A percentile compares a stretch with the other conserved stretches of the same genome.
Evolutionary conservation across 306 rosid species (phyloP).

Genomic region (Dicorynia guianensis): DNA sequence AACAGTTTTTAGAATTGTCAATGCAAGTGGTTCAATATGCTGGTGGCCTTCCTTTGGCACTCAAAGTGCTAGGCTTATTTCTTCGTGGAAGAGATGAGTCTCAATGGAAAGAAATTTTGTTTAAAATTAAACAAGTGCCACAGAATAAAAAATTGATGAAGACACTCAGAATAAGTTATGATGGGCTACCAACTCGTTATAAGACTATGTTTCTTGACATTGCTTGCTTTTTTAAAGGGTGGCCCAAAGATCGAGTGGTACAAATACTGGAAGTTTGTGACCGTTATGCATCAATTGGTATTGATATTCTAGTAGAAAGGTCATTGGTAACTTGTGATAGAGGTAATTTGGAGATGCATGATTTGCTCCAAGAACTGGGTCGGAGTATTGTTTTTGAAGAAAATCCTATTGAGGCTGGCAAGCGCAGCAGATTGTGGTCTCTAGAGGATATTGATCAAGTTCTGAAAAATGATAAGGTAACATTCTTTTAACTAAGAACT

Average conservation of each 20-base stretch:
- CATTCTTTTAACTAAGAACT: background rate
- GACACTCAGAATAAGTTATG: background rate
- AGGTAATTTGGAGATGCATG: slow-evolving; percentile 36
- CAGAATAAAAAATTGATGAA: background rate
- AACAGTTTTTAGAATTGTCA: background rate
- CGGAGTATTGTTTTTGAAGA: no score
- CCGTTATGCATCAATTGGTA: slow-evolving; percentile 19
- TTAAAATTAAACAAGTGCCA: background rate
- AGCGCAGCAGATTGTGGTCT: slow-evolving; percentile 43
- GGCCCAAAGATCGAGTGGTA: background rate
- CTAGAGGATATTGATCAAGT: slow-evolving; percentile 30
- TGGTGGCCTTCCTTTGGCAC: slow-evolving; percentile 22
- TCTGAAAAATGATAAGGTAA: slow-evolving; percentile 28
- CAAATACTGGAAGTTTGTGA: slow-evolving; percentile 26
- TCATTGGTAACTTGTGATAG: slow-evolving; percentile 28
- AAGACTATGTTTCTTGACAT: slow-evolving; percentile 29
- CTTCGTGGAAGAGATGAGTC: background rate
- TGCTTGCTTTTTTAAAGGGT: slow-evolving; percentile 36
- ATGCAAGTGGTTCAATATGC: background rate
- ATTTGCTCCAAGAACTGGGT: slow-evolving; percentile 39
- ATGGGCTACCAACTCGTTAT: background rate
- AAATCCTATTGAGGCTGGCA: background rate
- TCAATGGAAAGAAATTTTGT: background rate
- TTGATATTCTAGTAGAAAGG: slow-evolving; percentile 44
- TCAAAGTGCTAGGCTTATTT: background rate